A percentile compares a stretch with the other conserved stretches of the same genome.
These are phyloP conservation scores for Vigna trinervia DNA, from an alignment of 306 rosid genomes.

Conservation along the genomic window DNA sequence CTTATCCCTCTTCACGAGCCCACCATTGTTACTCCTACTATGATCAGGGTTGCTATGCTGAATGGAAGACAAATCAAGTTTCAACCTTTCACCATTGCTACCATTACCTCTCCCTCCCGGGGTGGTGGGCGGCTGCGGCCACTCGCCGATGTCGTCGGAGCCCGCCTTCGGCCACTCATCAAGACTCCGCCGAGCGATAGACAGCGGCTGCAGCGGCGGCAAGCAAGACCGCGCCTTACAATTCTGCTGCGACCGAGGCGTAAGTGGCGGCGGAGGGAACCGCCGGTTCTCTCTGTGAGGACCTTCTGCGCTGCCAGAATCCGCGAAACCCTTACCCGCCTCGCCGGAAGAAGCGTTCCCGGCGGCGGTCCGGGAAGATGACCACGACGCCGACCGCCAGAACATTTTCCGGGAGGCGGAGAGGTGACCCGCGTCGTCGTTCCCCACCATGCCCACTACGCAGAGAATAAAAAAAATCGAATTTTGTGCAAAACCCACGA, in stretches of 20 bases:
- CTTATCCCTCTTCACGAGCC: conserved; percentile 96
- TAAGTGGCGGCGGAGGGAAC: conserved; percentile 74
- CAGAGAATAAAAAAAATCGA: neutral
- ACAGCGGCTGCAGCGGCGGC: conserved; percentile 90
- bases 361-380: conserved; percentile 71
- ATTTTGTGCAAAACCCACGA: conserved; percentile 30
- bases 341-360: conserved; percentile 43
- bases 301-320: conserved; percentile 51
- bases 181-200: conserved; percentile 93
- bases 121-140: conserved; percentile 93
- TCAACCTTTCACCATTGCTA: conserved; percentile 81
- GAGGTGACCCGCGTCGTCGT: conserved; percentile 72
- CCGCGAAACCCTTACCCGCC: conserved; percentile 54
- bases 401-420: conserved; percentile 70
- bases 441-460: conserved; percentile 78
- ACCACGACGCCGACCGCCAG: conserved; percentile 94
- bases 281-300: conserved; percentile 56
- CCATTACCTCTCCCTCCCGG: conserved; percentile 68
- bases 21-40: conserved; percentile 62
- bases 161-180: conserved; percentile 99
- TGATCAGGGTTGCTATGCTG: conserved; percentile 71
- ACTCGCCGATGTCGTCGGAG: conserved; percentile 96
- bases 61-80: conserved; percentile 93
- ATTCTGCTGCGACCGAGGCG: conserved; percentile 93
- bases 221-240: conserved; percentile 84